Percentiles rank a stretch among this genome's conserved stretches.
These are phyloP conservation scores for Fusarium begoniae DNA, from an alignment of 2,329 filamentous ascomycete genomes.

Conservation along the genomic window DNA sequence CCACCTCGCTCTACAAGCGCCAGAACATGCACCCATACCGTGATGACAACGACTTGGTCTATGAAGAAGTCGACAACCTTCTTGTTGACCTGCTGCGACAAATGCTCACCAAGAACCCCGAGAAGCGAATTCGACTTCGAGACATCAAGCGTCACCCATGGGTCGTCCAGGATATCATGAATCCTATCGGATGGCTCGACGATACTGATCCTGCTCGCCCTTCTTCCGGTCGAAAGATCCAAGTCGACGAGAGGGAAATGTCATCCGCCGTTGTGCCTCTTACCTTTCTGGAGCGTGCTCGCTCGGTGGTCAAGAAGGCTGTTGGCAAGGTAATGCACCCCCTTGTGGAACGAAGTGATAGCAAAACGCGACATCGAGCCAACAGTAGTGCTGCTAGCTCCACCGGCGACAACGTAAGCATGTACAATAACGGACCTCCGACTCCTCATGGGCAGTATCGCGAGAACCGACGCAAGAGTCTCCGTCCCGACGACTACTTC, in stretches of 20 bases:
- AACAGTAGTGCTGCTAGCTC: constrained; percentile 73
- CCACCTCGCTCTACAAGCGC: constrained; percentile 64
- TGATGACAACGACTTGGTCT: constrained; percentile 79
- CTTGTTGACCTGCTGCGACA: constrained; percentile 80
- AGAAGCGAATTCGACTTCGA: constrained; percentile 85
- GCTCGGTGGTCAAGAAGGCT: constrained; percentile 77
- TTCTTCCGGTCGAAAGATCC: constrained; percentile 83
- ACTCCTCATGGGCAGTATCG: constrained; percentile 58
- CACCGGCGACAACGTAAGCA: constrained; percentile 63
- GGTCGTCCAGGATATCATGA: constrained; percentile 81
- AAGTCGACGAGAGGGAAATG: constrained; percentile 91
- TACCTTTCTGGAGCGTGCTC: constrained; percentile 84
- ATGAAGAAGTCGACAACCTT: constrained; percentile 85
- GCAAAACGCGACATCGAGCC: constrained; percentile 63
- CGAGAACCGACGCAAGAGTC: constrained; percentile 62
- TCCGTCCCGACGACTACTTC: constrained; percentile 66
- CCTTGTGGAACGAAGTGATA: constrained; percentile 66
- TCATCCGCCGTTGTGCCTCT: constrained; percentile 90
- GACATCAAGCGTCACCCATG: constrained; percentile 96
- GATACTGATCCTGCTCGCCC: constrained; percentile 87
- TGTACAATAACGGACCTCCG: constrained; percentile 56
- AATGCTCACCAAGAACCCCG: constrained; percentile 88
- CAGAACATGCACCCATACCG: constrained; percentile 74
- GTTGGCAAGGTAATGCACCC: constrained; percentile 71
- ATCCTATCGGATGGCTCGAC: constrained; percentile 86